Conservation (phyloP, 192 early-diverging fungal genomes). For the Chytriomyces confervae region DNA sequence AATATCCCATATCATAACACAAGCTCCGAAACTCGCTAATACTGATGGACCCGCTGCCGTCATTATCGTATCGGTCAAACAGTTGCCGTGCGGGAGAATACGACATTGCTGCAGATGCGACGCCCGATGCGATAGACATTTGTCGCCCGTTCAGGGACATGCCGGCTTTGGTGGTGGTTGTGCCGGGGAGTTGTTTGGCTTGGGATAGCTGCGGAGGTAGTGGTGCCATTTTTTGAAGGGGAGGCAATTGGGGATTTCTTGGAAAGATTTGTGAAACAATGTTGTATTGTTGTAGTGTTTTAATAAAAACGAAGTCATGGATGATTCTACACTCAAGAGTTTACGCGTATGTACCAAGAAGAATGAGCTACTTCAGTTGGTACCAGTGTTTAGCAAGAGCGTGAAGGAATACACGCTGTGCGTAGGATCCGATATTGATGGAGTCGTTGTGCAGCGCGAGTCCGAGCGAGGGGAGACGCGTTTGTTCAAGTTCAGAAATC, state of each 20-base stretch:
- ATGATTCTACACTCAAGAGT: slow-evolving; percentile 55
- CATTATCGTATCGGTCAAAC: slow-evolving; percentile 45
- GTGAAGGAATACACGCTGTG: slow-evolving; percentile 36
- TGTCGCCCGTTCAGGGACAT: slow-evolving; percentile 4
- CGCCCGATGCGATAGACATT: background rate
- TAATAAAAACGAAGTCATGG: slow-evolving; percentile 36
- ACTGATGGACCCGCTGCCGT: slow-evolving; percentile 40
- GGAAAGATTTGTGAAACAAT: too few relatives aligned
- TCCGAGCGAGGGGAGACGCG: slow-evolving; percentile 50
- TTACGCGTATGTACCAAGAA: slow-evolving; percentile 31
- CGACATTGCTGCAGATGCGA: slow-evolving; percentile 2
- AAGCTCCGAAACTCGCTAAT: slow-evolving; percentile 43
- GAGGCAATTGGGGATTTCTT: too few relatives aligned
- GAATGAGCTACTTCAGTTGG: slow-evolving; percentile 25
- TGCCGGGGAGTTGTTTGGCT: slow-evolving; percentile 12
- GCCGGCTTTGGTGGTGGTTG: background rate
- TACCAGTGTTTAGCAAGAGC: slow-evolving; percentile 39
- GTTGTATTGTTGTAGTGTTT: too few relatives aligned
- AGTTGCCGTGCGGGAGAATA: background rate
- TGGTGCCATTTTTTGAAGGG: slow-evolving; percentile 21
- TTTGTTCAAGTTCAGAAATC: slow-evolving; percentile 53
- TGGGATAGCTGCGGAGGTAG: slow-evolving; percentile 10
- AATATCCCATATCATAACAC: slow-evolving; percentile 51
- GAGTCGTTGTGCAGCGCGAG: slow-evolving; percentile 46
- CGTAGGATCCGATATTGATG: slow-evolving; percentile 40